phyloP scores from a whole-genome alignment of 75 land plant genomes.

The Ceratopteris richardii region DNA sequence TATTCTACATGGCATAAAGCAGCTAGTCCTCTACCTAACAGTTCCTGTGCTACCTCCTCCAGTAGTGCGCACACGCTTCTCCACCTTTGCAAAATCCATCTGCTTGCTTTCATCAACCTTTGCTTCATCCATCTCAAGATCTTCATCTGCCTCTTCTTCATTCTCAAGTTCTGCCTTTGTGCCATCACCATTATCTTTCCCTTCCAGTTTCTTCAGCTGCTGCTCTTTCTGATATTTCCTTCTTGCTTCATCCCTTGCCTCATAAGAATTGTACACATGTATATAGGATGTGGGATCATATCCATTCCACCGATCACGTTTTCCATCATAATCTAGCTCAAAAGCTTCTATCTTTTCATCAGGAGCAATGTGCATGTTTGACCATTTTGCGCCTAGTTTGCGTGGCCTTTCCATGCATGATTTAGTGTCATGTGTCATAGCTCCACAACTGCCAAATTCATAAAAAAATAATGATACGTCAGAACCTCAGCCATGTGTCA shows the following conservation, averaged over 20 bases:
- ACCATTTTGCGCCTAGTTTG: constrained; percentile 33
- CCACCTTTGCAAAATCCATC: constrained; percentile 45
- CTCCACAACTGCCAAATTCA: constrained; percentile 29
- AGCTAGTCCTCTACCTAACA: constrained; percentile 14
- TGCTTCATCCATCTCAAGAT: constrained; percentile 39
- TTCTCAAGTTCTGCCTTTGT: constrained; percentile 7
- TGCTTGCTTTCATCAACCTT: constrained; percentile 43
- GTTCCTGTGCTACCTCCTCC: constrained; percentile 49
- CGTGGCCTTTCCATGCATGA: constrained; percentile 40
- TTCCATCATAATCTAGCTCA: constrained; percentile 45
- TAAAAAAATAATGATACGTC: no score
- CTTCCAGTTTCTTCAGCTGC: constrained; percentile 36
- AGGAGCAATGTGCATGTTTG: constrained; percentile 32
- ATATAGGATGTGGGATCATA: constrained; percentile 27
- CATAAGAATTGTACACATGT: constrained; percentile 23
- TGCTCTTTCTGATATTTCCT: constrained; percentile 38
- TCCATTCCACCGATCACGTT: constrained; percentile 40
- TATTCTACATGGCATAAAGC: no score
- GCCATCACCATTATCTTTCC: constrained; percentile 17
- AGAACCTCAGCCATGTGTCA: no score
- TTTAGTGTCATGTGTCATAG: constrained; percentile 37
- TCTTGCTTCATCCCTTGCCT: constrained; percentile 35
- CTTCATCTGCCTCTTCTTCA: constrained; percentile 33
- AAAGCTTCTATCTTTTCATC: constrained; percentile 42
- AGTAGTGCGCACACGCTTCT: constrained; percentile 45